These are phyloP conservation scores for Lotus japonicus DNA, from an alignment of 306 rosid genomes.

Conservation along the genomic window DNA sequence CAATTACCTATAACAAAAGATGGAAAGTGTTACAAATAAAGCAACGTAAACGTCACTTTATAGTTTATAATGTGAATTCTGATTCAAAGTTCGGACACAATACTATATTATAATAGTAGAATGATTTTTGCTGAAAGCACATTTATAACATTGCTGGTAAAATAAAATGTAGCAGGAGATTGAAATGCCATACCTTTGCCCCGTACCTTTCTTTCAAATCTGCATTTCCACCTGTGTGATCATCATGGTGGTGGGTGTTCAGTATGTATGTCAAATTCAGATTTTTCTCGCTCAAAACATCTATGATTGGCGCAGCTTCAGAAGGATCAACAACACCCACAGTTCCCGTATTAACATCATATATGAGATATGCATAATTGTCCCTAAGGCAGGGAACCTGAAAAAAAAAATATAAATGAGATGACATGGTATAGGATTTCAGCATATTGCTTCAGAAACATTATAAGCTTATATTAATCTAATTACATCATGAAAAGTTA, in stretches of 20 bases:
- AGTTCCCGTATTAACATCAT: slow-evolving; percentile 91
- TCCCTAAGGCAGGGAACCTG: slow-evolving; percentile 93
- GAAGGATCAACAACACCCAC: slow-evolving; percentile 99
- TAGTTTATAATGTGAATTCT: not conserved
- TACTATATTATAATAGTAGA: not conserved
- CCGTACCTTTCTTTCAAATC: slow-evolving; percentile 92
- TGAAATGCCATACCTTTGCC: slow-evolving; percentile 36
- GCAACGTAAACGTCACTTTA: not conserved
- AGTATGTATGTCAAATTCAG: slow-evolving; percentile 85
- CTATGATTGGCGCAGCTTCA: slow-evolving; percentile 74
- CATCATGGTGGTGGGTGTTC: slow-evolving; percentile 90
- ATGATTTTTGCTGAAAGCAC: not conserved
- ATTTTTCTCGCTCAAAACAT: slow-evolving; percentile 73
- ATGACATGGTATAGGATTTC: not conserved
- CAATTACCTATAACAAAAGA: slow-evolving; percentile 68
- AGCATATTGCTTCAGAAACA: not conserved
- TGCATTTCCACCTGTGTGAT: slow-evolving; percentile 87
- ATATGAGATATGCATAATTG: slow-evolving; percentile 86
- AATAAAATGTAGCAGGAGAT: slow-evolving; percentile 1
- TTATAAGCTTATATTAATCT: not conserved
- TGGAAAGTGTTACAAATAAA: not conserved
- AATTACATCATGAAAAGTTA: not conserved
- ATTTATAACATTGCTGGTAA: not conserved
- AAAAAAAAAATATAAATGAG: slow-evolving; percentile 9
- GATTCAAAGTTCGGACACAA: not conserved